phyloP scores from a whole-genome alignment of 2,329 filamentous ascomycete species.

The Aspergillus costaricaensis region DNA sequence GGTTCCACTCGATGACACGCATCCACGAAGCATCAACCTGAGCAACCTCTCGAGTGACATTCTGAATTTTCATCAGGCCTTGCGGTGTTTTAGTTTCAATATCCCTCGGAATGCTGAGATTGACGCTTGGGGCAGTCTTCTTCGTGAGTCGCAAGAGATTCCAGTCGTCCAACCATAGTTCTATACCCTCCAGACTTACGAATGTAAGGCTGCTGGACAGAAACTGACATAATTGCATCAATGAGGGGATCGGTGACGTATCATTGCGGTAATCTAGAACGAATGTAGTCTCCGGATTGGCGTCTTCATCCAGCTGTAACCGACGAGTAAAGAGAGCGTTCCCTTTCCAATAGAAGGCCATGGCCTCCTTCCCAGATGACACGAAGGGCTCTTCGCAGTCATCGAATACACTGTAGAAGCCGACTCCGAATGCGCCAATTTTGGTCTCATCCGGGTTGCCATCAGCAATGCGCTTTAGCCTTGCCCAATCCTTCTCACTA shows the following conservation, averaged over 20 bases:
- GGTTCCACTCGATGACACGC: constrained; percentile 83
- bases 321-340: constrained; percentile 93
- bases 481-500: constrained; percentile 85
- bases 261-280: constrained; percentile 90
- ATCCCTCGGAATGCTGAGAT: constrained; percentile 72
- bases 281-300: constrained; percentile 78
- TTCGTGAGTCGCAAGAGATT: constrained; percentile 77
- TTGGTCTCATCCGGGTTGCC: constrained; percentile 99
- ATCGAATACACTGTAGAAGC: constrained; percentile 97
- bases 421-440: constrained; percentile 96
- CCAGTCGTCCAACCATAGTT: constrained; percentile 88
- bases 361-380: constrained; percentile 85
- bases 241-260: constrained; percentile 80
- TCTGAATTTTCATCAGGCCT: constrained; percentile 79
- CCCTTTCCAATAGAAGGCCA: constrained; percentile 99
- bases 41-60: constrained; percentile 80
- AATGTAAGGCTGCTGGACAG: constrained; percentile 94
- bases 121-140: constrained; percentile 76
- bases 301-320: constrained; percentile 68
- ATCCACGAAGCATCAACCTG: constrained; percentile 92
- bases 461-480: constrained; percentile 95
- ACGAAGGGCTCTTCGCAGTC: constrained; percentile 98
- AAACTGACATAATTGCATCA: constrained; percentile 87
- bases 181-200: constrained; percentile 82
- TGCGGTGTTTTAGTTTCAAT: constrained; percentile 82